Evolutionary conservation across 1,284 basidiomycete genomes (phyloP).

Genomic region (Vanrija sp.): DNA sequence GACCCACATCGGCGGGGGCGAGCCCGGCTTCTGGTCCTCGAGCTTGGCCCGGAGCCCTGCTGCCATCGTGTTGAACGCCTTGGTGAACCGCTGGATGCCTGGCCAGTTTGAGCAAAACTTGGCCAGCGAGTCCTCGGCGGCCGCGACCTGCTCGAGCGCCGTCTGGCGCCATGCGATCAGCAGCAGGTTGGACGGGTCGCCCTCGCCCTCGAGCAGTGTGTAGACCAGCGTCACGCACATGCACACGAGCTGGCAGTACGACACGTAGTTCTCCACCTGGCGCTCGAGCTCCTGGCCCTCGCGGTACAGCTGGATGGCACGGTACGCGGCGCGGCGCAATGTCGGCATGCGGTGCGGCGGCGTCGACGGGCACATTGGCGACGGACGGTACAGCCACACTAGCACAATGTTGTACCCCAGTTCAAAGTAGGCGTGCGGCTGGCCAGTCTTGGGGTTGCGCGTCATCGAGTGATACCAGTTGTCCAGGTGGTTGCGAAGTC

Average conservation of each 20-base stretch:
- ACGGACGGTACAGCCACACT: neutral
- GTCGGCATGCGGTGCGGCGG: neutral
- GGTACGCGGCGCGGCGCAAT: neutral
- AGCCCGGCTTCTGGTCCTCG: no score
- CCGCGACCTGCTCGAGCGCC: neutral
- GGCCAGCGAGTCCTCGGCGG: neutral
- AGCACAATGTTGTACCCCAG: neutral
- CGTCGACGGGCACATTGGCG: neutral
- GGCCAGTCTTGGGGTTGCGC: neutral
- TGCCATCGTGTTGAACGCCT: conserved; percentile 25
- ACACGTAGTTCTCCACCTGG: neutral
- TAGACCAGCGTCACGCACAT: neutral
- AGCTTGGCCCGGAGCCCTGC: no score
- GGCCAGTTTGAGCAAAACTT: neutral
- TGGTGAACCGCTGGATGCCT: conserved; percentile 55
- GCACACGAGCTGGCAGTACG: neutral
- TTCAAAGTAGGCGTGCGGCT: neutral
- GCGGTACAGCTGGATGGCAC: conserved; percentile 9
- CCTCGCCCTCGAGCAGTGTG: neutral
- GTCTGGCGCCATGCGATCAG: neutral
- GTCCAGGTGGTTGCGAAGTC: conserved; percentile 5
- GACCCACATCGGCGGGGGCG: no score
- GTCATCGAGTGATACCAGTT: conserved; percentile 2
- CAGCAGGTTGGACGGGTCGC: neutral
- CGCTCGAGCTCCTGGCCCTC: neutral